phyloP scores from a whole-genome alignment of 2,329 filamentous ascomycete genomes.

The Hymenoscyphus occultus region DNA sequence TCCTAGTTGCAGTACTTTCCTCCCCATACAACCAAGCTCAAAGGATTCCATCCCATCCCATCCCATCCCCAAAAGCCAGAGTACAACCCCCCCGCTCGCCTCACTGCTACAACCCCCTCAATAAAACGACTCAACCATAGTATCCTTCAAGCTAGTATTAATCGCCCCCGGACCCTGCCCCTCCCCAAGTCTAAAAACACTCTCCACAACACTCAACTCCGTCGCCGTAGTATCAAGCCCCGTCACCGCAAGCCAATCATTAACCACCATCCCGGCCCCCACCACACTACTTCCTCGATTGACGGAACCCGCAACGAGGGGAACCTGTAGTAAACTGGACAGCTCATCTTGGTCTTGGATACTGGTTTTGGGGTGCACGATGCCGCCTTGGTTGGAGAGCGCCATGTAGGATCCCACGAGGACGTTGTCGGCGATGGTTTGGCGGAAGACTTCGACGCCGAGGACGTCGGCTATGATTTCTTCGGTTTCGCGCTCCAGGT shows the following conservation, averaged over 20 bases:
- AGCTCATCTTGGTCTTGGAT: slow-evolving; percentile 99
- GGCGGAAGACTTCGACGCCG: slow-evolving; percentile 84
- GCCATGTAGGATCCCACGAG: slow-evolving; percentile 96
- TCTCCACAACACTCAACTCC: slow-evolving; percentile 93
- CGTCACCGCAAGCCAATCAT: slow-evolving; percentile 95
- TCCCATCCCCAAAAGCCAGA: neutral
- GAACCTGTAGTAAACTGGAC: slow-evolving; percentile 87
- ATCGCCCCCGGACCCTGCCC: slow-evolving; percentile 75
- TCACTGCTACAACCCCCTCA: slow-evolving; percentile 44
- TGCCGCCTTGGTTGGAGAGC: slow-evolving; percentile 89
- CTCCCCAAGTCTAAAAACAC: slow-evolving; percentile 91
- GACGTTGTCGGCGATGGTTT: slow-evolving; percentile 96
- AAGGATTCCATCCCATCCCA: neutral
- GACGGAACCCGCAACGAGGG: slow-evolving; percentile 88
- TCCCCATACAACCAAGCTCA: too few species aligned
- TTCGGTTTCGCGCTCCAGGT: slow-evolving; percentile 95
- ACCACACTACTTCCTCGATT: slow-evolving; percentile 93
- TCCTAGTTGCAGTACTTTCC: too few species aligned
- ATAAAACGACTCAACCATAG: slow-evolving; percentile 99
- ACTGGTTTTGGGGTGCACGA: slow-evolving; percentile 95
- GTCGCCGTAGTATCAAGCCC: slow-evolving; percentile 95
- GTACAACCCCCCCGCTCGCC: neutral
- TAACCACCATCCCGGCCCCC: slow-evolving; percentile 95
- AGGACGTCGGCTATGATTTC: slow-evolving; percentile 96
- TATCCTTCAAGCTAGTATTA: slow-evolving; percentile 87